phyloP scores from a whole-genome alignment of 1,284 basidiomycete genomes.

The Xerocomus nothofagi region DNA sequence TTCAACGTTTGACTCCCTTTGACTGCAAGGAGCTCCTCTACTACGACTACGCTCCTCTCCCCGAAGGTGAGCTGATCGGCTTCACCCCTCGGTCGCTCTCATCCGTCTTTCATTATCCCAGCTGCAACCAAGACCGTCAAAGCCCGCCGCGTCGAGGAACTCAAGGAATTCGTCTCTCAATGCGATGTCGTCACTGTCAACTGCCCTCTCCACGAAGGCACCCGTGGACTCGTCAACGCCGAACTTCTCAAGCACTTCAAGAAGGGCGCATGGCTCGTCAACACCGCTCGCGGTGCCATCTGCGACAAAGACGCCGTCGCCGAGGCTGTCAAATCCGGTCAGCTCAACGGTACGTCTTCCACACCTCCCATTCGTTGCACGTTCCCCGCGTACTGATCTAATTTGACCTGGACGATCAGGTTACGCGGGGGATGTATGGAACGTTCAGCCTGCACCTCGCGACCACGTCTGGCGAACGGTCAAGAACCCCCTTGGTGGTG shows the following conservation, averaged over 20 bases:
- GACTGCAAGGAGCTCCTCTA: conserved; percentile 91
- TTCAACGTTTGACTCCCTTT: conserved; percentile 87
- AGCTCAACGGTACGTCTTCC: conserved; percentile 53
- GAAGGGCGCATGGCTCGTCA: conserved; percentile 88
- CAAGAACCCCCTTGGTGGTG: conserved; percentile 78
- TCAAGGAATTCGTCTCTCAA: conserved; percentile 84
- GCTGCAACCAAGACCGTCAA: conserved; percentile 72
- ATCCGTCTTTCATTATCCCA: conserved; percentile 14
- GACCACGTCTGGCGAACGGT: conserved; percentile 87
- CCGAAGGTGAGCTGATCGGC: conserved; percentile 46
- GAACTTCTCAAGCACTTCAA: conserved; percentile 90
- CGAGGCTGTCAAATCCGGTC: conserved; percentile 76
- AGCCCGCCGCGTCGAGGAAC: conserved; percentile 76
- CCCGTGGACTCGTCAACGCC: conserved; percentile 77
- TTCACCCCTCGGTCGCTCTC: background rate
- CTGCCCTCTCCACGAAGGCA: conserved; percentile 89
- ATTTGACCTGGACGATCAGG: conserved; percentile 23
- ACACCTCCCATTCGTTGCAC: background rate
- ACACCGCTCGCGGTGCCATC: conserved; percentile 94
- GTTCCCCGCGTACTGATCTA: background rate
- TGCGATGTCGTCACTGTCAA: conserved; percentile 89
- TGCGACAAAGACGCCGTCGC: conserved; percentile 83
- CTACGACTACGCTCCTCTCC: conserved; percentile 88
- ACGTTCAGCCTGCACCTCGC: conserved; percentile 81
- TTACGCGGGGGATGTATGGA: conserved; percentile 73